Conservation (phyloP, 257 asterid species). For the Lantana camara region DNA sequence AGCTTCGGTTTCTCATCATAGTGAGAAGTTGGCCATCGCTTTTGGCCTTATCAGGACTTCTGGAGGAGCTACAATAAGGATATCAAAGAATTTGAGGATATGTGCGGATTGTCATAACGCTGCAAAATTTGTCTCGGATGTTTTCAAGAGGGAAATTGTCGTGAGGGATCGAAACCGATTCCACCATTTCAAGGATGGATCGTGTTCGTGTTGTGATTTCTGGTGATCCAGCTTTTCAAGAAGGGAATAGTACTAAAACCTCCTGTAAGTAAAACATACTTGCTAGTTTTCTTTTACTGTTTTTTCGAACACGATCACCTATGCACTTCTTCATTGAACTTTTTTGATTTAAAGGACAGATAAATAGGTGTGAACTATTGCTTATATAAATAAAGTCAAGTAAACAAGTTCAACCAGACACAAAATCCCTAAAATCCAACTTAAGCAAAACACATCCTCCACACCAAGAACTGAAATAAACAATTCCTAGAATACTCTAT, state of each 20-base stretch:
- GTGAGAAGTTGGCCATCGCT: conserved; percentile 60
- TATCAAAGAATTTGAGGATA: conserved; percentile 54
- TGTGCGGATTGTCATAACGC: conserved; percentile 53
- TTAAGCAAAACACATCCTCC: not conserved
- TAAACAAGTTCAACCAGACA: conserved; percentile 19
- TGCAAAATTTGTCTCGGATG: conserved; percentile 35
- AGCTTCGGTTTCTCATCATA: conserved; percentile 49
- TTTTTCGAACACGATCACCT: too few relatives aligned
- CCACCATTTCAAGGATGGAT: conserved; percentile 51
- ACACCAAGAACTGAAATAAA: not conserved
- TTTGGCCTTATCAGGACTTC: conserved; percentile 43
- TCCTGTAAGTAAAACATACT: too few relatives aligned
- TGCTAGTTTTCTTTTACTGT: too few relatives aligned
- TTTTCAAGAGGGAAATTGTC: conserved; percentile 43
- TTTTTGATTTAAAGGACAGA: too few relatives aligned
- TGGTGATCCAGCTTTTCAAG: conserved; percentile 36
- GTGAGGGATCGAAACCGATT: conserved; percentile 55
- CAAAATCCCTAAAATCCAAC: not conserved
- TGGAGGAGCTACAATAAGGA: conserved; percentile 37
- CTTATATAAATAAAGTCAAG: not conserved
- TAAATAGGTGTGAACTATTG: too few relatives aligned
- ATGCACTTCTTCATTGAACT: too few relatives aligned
- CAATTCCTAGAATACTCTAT: not conserved
- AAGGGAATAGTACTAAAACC: too few relatives aligned
- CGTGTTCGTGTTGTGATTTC: conserved; percentile 55